A percentile compares a stretch with the other conserved stretches of the same genome.
phyloP scores from a whole-genome alignment of 805 yeast species.

The Candida pseudofarinosa region DNA sequence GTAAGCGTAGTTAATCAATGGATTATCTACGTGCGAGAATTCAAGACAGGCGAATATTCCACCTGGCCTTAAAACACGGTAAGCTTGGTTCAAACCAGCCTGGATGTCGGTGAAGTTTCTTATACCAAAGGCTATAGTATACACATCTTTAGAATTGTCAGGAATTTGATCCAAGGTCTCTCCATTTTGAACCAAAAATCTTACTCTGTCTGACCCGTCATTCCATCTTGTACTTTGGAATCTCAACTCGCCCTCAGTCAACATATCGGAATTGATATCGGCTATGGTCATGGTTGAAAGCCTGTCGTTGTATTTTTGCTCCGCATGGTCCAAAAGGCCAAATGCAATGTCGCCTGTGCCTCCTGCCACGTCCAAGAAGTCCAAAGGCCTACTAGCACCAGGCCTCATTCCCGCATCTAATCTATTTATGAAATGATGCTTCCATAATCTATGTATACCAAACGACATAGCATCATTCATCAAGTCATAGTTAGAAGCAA shows the following conservation, averaged over 20 bases:
- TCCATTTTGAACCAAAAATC: slow-evolving; percentile 88
- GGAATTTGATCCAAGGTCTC: slow-evolving; percentile 80
- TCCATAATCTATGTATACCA: slow-evolving; percentile 95
- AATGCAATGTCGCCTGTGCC: slow-evolving; percentile 99
- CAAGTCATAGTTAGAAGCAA: slow-evolving; percentile 88
- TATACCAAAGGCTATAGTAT: slow-evolving; percentile 96
- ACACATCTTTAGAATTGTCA: slow-evolving; percentile 86
- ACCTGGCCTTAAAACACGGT: slow-evolving; percentile 93
- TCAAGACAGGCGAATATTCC: slow-evolving; percentile 97
- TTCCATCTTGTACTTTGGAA: slow-evolving; percentile 57
- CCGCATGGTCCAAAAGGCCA: slow-evolving; percentile 90
- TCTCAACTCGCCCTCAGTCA: slow-evolving; percentile 84
- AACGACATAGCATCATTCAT: slow-evolving; percentile 98
- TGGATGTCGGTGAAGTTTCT: slow-evolving; percentile 94
- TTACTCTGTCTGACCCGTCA: slow-evolving; percentile 58
- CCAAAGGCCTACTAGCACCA: slow-evolving; percentile 69
- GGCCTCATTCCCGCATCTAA: slow-evolving; percentile 93
- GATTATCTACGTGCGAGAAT: slow-evolving; percentile 86
- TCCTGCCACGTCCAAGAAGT: slow-evolving; percentile 95
- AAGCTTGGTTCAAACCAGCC: slow-evolving; percentile 91
- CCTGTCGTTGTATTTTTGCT: slow-evolving; percentile 67
- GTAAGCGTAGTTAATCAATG: slow-evolving; percentile 68
- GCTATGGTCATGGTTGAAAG: slow-evolving; percentile 82
- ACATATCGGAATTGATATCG: slow-evolving; percentile 95
- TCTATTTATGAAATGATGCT: slow-evolving; percentile 79